Evolutionary conservation across 352 stramenopile genomes (phyloP), one percentile per base, ranked within the genome.

Genomic region (Plasmopara viticola): DNA sequence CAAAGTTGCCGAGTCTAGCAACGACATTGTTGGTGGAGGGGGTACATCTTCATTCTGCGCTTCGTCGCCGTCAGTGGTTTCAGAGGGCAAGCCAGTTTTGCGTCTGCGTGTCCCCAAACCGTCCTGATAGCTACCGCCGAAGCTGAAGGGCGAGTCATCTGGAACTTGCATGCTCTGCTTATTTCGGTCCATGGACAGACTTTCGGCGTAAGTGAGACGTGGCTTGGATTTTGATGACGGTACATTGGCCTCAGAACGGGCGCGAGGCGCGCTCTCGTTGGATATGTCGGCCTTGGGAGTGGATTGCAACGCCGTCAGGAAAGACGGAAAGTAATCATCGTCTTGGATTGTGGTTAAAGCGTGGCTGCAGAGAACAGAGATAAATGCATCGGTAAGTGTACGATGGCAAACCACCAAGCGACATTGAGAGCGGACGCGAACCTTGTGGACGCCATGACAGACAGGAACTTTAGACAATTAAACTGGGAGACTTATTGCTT

Each of bases 291-390:
- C 48, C 70, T 80, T 66, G 5, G 73, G 71, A 14, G 72, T 71
- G 17, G 67, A 76, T 34, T 78, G 72, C 9, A 66, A 18, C 5
- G 75, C 74, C 3, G 79, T 90, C 7, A 90, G 64, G 46, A 87
- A 74, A 14, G 76, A 77, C 33, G 79, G 79, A 44, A 90, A 90
- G 62, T 84, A 90, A 42, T 90, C 79, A 28, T 90, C 77, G 15
- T 90, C 79, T 53, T 64, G 62, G 1, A 56, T 60, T 42, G 62
- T 56, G 34, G 52, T 58, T 10, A 74, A 42, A n/a, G 57, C 33
- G 51, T 62, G 55, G 39, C 59, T 62, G 29, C 5, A 10, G 9
- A 12, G 20, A 50, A 25, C 1, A 49, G 43, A 38, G 8, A 44
- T 1, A 9, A 20, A 9, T 2, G 51, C 4, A 52, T 38, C 28